Percentiles rank a stretch among this genome's conserved stretches.
Evolutionary conservation across 2,329 filamentous ascomycete genomes (phyloP).

Genomic region (Scedosporium boydii): DNA sequence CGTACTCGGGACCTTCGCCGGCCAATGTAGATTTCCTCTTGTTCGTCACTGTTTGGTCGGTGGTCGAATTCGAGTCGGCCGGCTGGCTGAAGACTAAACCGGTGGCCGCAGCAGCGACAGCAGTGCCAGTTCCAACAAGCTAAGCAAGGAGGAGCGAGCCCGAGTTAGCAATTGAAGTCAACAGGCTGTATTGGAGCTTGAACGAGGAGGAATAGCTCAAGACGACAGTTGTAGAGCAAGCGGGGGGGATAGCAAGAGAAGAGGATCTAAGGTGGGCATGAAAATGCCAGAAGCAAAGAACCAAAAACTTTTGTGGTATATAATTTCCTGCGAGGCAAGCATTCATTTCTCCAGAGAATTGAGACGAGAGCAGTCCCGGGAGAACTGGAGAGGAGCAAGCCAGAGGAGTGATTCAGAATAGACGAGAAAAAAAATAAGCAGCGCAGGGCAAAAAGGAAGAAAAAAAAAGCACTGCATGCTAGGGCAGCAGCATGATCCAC

Average conservation of each 20-base stretch:
- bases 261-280: not conserved
- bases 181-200: not conserved
- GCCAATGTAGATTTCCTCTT: constrained; percentile 22
- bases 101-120: constrained; percentile 49
- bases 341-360: not conserved
- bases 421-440: not conserved
- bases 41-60: constrained; percentile 14
- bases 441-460: not conserved
- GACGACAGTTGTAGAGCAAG: not conserved
- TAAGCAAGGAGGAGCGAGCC: constrained; percentile 17
- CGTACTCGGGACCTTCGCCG: constrained; percentile 20
- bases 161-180: not conserved
- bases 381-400: not conserved
- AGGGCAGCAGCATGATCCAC: not conserved
- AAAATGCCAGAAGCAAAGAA: not conserved
- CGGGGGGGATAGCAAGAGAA: not conserved
- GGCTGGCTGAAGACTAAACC: constrained; percentile 51
- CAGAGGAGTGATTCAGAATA: no score
- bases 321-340: not conserved
- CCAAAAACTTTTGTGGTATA: not conserved
- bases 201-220: not conserved
- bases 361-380: not conserved
- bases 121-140: constrained; percentile 54
- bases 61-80: constrained; percentile 27
- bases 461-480: constrained; percentile 3